Percentiles rank a stretch among this genome's conserved stretches.
Evolutionary conservation across 2,329 filamentous ascomycete species (phyloP).

Genomic region (Diplodia sapinea): DNA sequence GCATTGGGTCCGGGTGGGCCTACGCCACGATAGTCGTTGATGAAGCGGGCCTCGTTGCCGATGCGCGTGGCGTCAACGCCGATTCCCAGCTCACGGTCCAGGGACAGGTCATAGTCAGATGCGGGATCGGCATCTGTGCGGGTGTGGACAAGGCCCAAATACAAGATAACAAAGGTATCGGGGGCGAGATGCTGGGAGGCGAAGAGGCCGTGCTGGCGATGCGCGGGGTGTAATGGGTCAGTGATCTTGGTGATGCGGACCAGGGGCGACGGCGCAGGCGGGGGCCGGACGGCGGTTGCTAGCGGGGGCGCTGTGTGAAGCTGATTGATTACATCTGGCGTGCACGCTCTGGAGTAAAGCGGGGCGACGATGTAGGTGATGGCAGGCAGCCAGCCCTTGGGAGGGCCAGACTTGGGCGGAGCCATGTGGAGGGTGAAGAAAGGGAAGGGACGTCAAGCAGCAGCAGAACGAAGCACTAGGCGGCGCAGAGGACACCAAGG

Average conservation of each 20-base stretch:
- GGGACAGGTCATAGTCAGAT: conserved; percentile 59
- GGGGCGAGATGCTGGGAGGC: conserved; percentile 53
- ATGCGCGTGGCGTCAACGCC: conserved; percentile 56
- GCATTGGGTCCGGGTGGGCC: conserved; percentile 46
- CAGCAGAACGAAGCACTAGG: no score
- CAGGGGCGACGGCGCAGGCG: conserved; percentile 42
- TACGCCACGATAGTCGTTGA: conserved; percentile 61
- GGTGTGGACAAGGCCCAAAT: conserved; percentile 57
- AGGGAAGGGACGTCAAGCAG: no score
- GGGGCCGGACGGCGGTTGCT: conserved; percentile 26
- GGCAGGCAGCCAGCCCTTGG: conserved; percentile 42
- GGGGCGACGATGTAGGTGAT: conserved; percentile 41
- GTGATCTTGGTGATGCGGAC: conserved; percentile 53
- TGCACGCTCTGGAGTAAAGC: conserved; percentile 43
- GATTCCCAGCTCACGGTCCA: conserved; percentile 57
- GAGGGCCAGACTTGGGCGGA: conserved; percentile 32
- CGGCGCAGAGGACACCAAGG: no score
- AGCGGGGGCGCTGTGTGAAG: conserved; percentile 36
- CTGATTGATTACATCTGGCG: conserved; percentile 36
- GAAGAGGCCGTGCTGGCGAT: conserved; percentile 56
- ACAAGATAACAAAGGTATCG: conserved; percentile 56
- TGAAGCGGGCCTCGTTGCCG: conserved; percentile 60
- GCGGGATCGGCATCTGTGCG: conserved; percentile 49
- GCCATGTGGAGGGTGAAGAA: background rate
- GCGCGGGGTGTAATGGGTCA: conserved; percentile 53